phyloP scores from a whole-genome alignment of 73 alveolate genomes.

The Symbiodinium natans region DNA sequence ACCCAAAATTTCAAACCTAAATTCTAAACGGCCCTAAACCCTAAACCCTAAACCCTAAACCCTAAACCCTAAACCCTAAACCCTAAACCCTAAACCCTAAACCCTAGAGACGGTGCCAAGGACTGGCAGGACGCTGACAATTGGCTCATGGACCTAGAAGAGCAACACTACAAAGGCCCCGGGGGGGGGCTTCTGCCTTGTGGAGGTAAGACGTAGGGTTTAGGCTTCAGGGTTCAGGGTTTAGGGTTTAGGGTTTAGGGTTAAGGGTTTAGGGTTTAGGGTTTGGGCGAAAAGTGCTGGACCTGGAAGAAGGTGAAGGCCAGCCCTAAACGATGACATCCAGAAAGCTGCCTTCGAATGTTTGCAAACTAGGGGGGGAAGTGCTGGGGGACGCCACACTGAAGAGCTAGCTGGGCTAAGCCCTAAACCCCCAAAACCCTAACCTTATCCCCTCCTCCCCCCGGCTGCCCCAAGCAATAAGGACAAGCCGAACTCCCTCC shows the following conservation, averaged over 20 bases:
- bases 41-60: neutral
- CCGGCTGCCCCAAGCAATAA: no score
- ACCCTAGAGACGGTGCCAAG: neutral
- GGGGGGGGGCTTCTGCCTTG: no score
- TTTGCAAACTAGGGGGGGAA: no score
- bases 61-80: no score
- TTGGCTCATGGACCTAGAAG: conserved; percentile 46
- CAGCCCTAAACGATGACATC: neutral
- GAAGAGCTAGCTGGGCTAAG: no score
- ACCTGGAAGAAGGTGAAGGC: neutral
- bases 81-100: no score
- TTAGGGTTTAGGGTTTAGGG: neutral
- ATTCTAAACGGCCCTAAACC: neutral
- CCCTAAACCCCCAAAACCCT: neutral
- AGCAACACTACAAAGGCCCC: conserved; percentile 56
- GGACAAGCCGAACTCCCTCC: no score
- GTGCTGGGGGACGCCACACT: no score
- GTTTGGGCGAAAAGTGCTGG: neutral
- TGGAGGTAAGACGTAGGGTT: no score
- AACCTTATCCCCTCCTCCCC: neutral
- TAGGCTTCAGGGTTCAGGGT: no score
- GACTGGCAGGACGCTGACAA: conserved; percentile 71
- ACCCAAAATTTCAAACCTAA: no score
- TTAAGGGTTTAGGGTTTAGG: no score
- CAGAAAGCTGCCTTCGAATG: neutral